phyloP scores from a whole-genome alignment of 2,329 filamentous ascomycete genomes.

The Chrysosporium queenslandicum region DNA sequence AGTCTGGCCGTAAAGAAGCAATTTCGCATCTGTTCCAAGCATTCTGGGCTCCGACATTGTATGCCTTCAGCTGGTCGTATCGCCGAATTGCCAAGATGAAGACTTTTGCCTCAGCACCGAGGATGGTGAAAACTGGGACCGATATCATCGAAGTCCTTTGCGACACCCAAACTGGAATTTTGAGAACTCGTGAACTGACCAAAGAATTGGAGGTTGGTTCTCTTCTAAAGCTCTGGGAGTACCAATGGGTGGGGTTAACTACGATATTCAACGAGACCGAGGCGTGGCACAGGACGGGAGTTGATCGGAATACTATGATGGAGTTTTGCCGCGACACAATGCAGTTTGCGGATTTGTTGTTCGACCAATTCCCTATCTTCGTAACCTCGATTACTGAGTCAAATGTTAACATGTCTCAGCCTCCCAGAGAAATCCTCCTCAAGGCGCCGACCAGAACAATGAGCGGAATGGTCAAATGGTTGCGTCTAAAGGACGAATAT shows the following conservation, averaged over 20 bases:
- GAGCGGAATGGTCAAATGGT: slow-evolving; percentile 69
- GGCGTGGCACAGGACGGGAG: slow-evolving; percentile 59
- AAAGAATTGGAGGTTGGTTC: slow-evolving; percentile 53
- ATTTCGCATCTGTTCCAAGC: slow-evolving; percentile 50
- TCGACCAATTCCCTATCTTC: slow-evolving; percentile 76
- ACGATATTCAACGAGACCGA: slow-evolving; percentile 77
- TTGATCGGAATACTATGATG: slow-evolving; percentile 70
- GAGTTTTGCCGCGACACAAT: slow-evolving; percentile 92
- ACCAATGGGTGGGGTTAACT: slow-evolving; percentile 70
- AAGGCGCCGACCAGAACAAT: slow-evolving; percentile 55
- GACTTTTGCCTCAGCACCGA: slow-evolving; percentile 50
- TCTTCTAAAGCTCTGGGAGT: slow-evolving; percentile 70
- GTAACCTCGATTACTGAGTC: slow-evolving; percentile 54
- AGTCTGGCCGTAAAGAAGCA: slow-evolving; percentile 53
- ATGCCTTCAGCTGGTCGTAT: slow-evolving; percentile 48
- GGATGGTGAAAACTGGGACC: slow-evolving; percentile 51
- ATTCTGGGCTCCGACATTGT: slow-evolving; percentile 48
- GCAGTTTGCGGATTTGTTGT: slow-evolving; percentile 77
- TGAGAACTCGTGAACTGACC: slow-evolving; percentile 48
- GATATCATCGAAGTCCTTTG: slow-evolving; percentile 56
- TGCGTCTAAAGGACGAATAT: slow-evolving; percentile 79
- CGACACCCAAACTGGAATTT: slow-evolving; percentile 51
- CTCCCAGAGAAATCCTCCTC: slow-evolving; percentile 47
- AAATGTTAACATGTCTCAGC: slow-evolving; percentile 30
- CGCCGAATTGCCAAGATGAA: slow-evolving; percentile 47